A percentile compares a stretch with the other conserved stretches of the same genome.
Evolutionary conservation across 768 basidiomycete species (phyloP).

Genomic region (Lyophyllum decastes): DNA sequence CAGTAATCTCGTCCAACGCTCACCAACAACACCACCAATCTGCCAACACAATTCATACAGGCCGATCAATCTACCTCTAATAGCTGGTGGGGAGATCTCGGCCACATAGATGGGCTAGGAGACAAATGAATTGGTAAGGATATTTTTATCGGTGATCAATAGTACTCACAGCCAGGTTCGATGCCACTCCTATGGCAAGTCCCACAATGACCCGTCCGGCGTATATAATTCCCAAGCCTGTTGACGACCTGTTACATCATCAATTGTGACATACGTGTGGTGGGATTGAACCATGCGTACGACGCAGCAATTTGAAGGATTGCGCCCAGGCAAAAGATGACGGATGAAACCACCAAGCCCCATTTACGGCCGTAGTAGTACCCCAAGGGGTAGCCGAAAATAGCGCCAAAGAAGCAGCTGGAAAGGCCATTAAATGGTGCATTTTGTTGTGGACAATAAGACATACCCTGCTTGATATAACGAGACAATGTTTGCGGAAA

Average conservation of each 20-base stretch:
- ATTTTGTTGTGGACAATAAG: neutral
- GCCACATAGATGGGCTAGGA: conserved; percentile 40
- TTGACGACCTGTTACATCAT: conserved; percentile 19
- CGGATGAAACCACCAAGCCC: conserved; percentile 30
- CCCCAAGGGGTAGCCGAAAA: conserved; percentile 37
- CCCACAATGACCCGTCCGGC: conserved; percentile 43
- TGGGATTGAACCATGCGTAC: conserved; percentile 16
- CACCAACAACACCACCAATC: conserved; percentile 44
- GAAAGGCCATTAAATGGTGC: neutral
- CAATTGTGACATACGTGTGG: neutral
- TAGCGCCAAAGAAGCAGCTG: conserved; percentile 41
- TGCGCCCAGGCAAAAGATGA: conserved; percentile 43
- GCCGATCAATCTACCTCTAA: conserved; percentile 49
- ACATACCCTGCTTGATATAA: conserved; percentile 43
- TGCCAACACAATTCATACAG: conserved; percentile 52
- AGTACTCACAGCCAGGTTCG: conserved; percentile 30
- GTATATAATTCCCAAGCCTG: conserved; percentile 40
- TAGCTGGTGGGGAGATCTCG: conserved; percentile 45
- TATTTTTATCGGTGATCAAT: neutral
- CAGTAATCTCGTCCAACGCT: conserved; percentile 9
- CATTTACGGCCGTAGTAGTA: conserved; percentile 39
- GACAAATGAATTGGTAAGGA: neutral
- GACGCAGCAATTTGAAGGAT: conserved; percentile 34
- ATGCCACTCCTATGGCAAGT: conserved; percentile 39
- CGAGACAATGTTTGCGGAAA: conserved; percentile 47